A percentile compares a stretch with the other conserved stretches of the same genome.
These are phyloP conservation scores for Grammothele lineata DNA, from an alignment of 768 basidiomycete species.

Conservation along the genomic window DNA sequence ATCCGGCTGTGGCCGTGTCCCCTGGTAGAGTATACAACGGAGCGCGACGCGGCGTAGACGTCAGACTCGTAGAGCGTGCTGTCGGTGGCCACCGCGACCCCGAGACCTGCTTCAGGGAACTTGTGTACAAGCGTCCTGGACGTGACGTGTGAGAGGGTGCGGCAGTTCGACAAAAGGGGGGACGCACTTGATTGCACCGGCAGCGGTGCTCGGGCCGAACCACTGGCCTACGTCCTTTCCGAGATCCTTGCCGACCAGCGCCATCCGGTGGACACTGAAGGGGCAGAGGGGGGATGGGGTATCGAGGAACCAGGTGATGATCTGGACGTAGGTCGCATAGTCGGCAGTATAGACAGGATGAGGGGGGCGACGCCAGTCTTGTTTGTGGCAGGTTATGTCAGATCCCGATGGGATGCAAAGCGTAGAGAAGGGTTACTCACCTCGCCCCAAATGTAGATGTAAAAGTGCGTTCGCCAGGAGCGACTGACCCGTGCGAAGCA, in stretches of 20 bases:
- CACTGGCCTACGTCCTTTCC: slow-evolving; percentile 96
- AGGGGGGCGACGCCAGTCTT: slow-evolving; percentile 85
- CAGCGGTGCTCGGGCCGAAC: slow-evolving; percentile 98
- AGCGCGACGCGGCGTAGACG: slow-evolving; percentile 71
- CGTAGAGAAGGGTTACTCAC: slow-evolving; percentile 34
- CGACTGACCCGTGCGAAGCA: slow-evolving; percentile 85
- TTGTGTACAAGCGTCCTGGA: slow-evolving; percentile 70
- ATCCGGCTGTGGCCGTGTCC: slow-evolving; percentile 14
- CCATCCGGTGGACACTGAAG: slow-evolving; percentile 96
- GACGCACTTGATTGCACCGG: slow-evolving; percentile 84
- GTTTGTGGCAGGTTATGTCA: neutral
- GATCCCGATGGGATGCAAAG: neutral
- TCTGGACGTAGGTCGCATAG: slow-evolving; percentile 86
- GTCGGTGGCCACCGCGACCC: slow-evolving; percentile 81
- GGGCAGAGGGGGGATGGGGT: slow-evolving; percentile 79
- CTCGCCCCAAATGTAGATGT: slow-evolving; percentile 69
- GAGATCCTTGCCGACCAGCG: slow-evolving; percentile 87
- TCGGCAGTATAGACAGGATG: slow-evolving; percentile 52
- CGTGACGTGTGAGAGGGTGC: neutral
- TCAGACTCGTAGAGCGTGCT: slow-evolving; percentile 78
- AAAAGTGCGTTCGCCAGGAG: slow-evolving; percentile 78
- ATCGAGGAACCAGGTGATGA: slow-evolving; percentile 94
- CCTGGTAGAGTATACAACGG: slow-evolving; percentile 16
- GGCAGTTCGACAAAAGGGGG: neutral
- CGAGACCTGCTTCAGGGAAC: slow-evolving; percentile 77